These are phyloP conservation scores for Arabidopsis suecica DNA, from an alignment of 345 rosid species.

Conservation along the genomic window DNA sequence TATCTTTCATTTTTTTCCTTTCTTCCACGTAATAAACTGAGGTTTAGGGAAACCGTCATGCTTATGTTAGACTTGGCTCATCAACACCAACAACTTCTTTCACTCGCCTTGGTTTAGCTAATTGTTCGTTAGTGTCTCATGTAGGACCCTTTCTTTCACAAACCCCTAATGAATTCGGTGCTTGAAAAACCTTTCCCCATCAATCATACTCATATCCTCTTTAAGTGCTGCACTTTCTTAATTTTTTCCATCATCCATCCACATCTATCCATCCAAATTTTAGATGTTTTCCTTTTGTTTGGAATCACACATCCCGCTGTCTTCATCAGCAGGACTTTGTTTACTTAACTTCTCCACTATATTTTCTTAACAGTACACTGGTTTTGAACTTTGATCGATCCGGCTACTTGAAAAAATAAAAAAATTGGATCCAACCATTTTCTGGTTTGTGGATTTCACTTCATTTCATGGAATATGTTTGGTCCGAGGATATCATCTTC, in stretches of 20 bases:
- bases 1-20: background rate
- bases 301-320: slow-evolving; percentile 29
- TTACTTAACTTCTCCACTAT: slow-evolving; percentile 5
- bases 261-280: slow-evolving; percentile 4
- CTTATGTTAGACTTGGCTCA: slow-evolving; percentile 47
- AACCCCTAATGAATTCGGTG: slow-evolving; percentile 36
- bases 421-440: background rate
- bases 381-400: slow-evolving; percentile 1
- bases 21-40: slow-evolving; percentile 19
- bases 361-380: background rate
- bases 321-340: slow-evolving; percentile 21
- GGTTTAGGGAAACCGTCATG: slow-evolving; percentile 43
- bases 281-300: slow-evolving; percentile 36
- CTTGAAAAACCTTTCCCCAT: slow-evolving; percentile 36
- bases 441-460: background rate
- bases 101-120: slow-evolving; percentile 29
- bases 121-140: slow-evolving; percentile 39
- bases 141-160: slow-evolving; percentile 44
- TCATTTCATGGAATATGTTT: background rate
- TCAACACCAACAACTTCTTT: slow-evolving; percentile 22
- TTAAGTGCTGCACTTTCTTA: slow-evolving; percentile 46
- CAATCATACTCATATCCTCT: slow-evolving; percentile 39
- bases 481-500: background rate
- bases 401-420: background rate
- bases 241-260: slow-evolving; percentile 35